Evolutionary conservation across 495 filamentous ascomycete genomes (phyloP).

Genomic region (Aspergillus asperescens): DNA sequence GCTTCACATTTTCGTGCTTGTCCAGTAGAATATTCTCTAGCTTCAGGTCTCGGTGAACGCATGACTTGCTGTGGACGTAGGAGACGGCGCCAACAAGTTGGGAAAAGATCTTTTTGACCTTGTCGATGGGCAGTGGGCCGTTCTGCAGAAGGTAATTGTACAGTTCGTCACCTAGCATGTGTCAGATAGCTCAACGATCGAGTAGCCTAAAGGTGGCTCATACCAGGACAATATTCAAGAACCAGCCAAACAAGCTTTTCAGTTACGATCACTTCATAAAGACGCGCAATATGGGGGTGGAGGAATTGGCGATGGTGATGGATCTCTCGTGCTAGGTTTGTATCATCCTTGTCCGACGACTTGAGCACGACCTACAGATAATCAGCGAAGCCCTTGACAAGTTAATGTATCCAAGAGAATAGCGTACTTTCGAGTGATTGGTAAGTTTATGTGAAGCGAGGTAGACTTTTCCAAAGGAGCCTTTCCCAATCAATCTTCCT

Average conservation of each 20-base stretch:
- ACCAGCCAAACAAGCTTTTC: conserved; percentile 94
- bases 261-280: conserved; percentile 97
- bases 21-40: conserved; percentile 96
- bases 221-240: conserved; percentile 94
- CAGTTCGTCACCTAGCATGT: conserved; percentile 75
- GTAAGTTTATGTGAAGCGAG: conserved; percentile 95
- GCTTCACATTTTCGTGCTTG: conserved; percentile 95
- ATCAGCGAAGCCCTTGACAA: conserved; percentile 12
- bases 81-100: conserved; percentile 93
- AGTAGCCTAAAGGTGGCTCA: conserved; percentile 15
- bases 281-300: conserved; percentile 91
- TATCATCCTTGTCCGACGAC: conserved; percentile 91
- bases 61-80: conserved; percentile 92
- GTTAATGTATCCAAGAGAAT: too few species aligned
- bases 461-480: conserved; percentile 97
- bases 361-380: conserved; percentile 81
- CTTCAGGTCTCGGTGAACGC: conserved; percentile 95
- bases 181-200: conserved; percentile 15
- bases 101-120: conserved; percentile 92
- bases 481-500: conserved; percentile 89
- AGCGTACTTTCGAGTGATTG: conserved; percentile 89
- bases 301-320: conserved; percentile 98
- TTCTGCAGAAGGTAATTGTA: conserved; percentile 91
- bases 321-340: conserved; percentile 93
- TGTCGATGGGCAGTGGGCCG: conserved; percentile 76